Conservation (phyloP, 495 filamentous ascomycete genomes). For the Tuber aestivum region DNA sequence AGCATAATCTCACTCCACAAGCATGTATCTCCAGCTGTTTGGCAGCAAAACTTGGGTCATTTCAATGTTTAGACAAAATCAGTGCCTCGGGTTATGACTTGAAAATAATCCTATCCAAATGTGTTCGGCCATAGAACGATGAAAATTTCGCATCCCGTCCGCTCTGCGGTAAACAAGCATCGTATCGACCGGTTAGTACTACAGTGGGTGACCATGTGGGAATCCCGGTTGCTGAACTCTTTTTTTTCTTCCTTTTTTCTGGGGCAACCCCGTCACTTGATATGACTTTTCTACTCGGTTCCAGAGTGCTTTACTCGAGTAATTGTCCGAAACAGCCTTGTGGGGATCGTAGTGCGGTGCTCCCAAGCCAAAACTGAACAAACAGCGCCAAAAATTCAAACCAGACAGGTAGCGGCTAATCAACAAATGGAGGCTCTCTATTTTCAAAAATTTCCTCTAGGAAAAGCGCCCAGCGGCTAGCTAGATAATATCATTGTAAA, state of each 20-base stretch:
- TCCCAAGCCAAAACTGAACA: not conserved
- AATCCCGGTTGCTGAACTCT: constrained; percentile 6
- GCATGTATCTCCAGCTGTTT: too few relatives aligned
- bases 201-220: constrained; percentile 6
- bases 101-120: not conserved
- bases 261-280: not conserved
- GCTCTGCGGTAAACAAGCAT: constrained; percentile 6
- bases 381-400: not conserved
- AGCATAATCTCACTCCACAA: too few relatives aligned
- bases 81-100: too few relatives aligned
- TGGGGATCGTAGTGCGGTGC: not conserved
- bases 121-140: constrained; percentile 4
- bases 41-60: too few relatives aligned
- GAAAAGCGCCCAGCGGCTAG: not conserved
- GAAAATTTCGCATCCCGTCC: constrained; percentile 6
- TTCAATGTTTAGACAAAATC: too few relatives aligned
- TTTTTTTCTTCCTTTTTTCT: not conserved
- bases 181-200: constrained; percentile 6
- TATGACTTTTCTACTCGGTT: not conserved
- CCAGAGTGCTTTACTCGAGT: not conserved
- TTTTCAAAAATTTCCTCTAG: not conserved
- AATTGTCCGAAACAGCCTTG: not conserved
- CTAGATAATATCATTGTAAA: not conserved
- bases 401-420: not conserved
- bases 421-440: not conserved